Percentiles rank a stretch among this genome's conserved stretches.
Conservation (phyloP, 83 land plant species). For the Picea engelmannii region DNA sequence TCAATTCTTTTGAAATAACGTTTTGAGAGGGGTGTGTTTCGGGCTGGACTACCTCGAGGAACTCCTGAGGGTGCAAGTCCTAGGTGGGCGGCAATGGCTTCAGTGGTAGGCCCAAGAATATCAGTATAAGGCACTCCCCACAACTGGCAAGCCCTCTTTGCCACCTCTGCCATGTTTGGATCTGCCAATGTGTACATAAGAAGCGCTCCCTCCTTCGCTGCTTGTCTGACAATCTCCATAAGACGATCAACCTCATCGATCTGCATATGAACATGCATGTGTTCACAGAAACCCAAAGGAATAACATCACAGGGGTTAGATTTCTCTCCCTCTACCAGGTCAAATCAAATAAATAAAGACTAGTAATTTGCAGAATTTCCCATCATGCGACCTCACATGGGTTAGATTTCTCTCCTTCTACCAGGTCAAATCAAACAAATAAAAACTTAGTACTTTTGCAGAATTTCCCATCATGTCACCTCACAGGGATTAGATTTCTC, state of each 20-base stretch:
- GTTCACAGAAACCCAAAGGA: no score
- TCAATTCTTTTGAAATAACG: slow-evolving; percentile 89
- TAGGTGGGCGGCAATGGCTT: slow-evolving; percentile 76
- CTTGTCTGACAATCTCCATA: slow-evolving; percentile 85
- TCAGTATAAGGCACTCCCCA: slow-evolving; percentile 70
- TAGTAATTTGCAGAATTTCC: no score
- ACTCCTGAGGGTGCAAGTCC: slow-evolving; percentile 89
- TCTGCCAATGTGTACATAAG: slow-evolving; percentile 91
- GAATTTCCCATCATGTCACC: no score
- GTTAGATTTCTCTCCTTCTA: no score
- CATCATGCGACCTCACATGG: no score
- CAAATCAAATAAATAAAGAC: no score
- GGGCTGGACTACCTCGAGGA: slow-evolving; percentile 81
- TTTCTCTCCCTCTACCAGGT: no score
- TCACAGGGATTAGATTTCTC: no score
- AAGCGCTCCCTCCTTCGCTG: slow-evolving; percentile 81
- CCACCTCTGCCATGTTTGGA: slow-evolving; percentile 84
- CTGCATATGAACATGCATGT: slow-evolving; percentile 27
- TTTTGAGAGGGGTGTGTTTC: slow-evolving; percentile 53
- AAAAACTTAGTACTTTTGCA: no score
- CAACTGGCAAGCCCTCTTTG: slow-evolving; percentile 77
- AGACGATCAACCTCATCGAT: slow-evolving; percentile 72
- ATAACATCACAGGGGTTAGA: no score
- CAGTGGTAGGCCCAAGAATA: slow-evolving; percentile 85
- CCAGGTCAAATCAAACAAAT: no score